Base-by-base conservation (phyloP, 768 basidiomycete genomes). In the Collybiopsis luxurians region DNA sequence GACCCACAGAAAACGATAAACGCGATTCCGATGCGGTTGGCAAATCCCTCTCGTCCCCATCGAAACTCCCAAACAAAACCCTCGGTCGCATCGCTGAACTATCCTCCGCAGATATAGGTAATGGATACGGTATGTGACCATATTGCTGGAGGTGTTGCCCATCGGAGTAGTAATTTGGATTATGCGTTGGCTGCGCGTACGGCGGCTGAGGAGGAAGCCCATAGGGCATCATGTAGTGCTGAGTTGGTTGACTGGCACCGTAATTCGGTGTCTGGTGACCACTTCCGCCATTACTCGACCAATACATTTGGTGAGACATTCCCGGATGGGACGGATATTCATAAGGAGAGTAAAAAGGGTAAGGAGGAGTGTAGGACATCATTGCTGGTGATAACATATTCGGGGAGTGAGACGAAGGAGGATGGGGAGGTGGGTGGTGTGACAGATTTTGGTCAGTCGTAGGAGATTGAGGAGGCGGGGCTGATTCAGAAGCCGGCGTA, bases 1-100 rank as follows among this genome's bases (percentile, higher is more conserved):
- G 1, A 42, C 53, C 53, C 30, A 54, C 43, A 42, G 12, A 44
- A 21, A 54, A 54, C 21, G 40, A 15, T 43, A 40, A 24, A n/a
- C 40, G 39, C 21, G 42, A 44, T 19, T 9, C 17, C 42, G 43
- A 19, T 26, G 19, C 23, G 7, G n/a, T 36, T n/a, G 17, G 4
- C 21, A 38, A n/a, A 26, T 19, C 23, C 24, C 39, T 42, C 19
- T 53, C 53, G 10, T 38, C 28, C 9, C 19, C 53, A 34, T 43
- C 21, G 11, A 54, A 54, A 19, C 30, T 45, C 19, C 53, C 53
- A 44, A 54, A 54, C 26, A 44, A 24, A 19, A 54, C 53, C 31
- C 12, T 43, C 49, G 50, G 5, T 21, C 21, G 42, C 26, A 34
- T 19, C 27, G 27, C 26, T 54, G 28, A 23, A 24, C 38, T 27